These are phyloP conservation scores for Solanum etuberosum DNA, from an alignment of 257 asterid species.

Conservation along the genomic window DNA sequence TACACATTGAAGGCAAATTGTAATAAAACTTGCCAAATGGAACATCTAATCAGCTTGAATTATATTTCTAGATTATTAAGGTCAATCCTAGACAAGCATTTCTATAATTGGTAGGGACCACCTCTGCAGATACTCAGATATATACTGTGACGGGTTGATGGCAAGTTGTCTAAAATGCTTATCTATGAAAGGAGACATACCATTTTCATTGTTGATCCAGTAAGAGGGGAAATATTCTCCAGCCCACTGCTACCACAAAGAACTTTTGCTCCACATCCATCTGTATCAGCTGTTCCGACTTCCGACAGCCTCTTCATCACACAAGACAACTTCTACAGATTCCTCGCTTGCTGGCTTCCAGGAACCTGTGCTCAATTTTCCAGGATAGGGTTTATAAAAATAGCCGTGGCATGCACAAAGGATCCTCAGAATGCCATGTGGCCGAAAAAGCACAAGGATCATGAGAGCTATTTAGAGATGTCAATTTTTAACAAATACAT, in stretches of 20 bases:
- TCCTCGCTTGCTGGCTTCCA: conserved; percentile 43
- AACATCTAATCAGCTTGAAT: not conserved
- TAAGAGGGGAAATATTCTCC: too few species aligned
- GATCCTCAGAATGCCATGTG: not conserved
- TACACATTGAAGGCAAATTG: not conserved
- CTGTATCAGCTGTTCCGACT: not conserved
- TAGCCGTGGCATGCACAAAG: not conserved
- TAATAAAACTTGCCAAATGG: not conserved
- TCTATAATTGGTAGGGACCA: not conserved
- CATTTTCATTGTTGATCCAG: too few species aligned
- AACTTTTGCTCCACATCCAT: too few species aligned
- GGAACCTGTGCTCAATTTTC: conserved; percentile 43
- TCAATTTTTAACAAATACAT: not conserved
- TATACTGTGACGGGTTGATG: not conserved
- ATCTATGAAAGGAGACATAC: conserved; percentile 8
- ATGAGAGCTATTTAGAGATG: not conserved
- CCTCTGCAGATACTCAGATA: not conserved
- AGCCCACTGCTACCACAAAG: too few species aligned
- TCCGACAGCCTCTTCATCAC: conserved; percentile 84
- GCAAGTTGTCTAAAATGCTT: not conserved
- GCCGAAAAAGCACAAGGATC: not conserved
- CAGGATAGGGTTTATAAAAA: not conserved
- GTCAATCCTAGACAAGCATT: not conserved
- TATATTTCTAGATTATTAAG: not conserved
- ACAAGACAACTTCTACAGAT: conserved; percentile 45